Conservation (phyloP, 2,329 filamentous ascomycete genomes). For the Sphaceloma murrayae region DNA sequence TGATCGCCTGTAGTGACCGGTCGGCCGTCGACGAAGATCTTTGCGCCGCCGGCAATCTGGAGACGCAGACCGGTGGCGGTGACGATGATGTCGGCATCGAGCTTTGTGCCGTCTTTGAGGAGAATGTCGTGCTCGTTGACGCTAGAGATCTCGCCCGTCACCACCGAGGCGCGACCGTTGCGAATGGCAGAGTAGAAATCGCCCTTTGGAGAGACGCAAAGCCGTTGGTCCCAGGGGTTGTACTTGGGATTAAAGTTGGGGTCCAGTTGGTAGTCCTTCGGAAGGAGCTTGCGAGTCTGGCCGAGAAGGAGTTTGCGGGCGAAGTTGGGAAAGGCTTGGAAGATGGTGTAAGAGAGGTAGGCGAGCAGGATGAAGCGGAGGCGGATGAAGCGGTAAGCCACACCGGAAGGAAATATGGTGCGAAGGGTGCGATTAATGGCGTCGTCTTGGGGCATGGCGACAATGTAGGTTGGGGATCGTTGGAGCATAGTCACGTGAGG, state of each 20-base stretch:
- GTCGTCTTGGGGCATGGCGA: conserved; percentile 43
- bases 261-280: conserved; percentile 36
- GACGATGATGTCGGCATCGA: conserved; percentile 53
- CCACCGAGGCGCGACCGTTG: conserved; percentile 43
- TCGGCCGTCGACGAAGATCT: conserved; percentile 43
- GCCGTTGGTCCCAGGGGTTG: conserved; percentile 57
- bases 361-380: conserved; percentile 30
- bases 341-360: conserved; percentile 29
- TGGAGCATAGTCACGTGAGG: conserved; percentile 68
- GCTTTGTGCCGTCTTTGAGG: conserved; percentile 34
- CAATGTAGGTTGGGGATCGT: conserved; percentile 63
- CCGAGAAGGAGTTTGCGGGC: conserved; percentile 32
- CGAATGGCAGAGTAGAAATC: conserved; percentile 49
- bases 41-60: conserved; percentile 45
- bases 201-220: conserved; percentile 58
- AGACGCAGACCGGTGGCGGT: conserved; percentile 56
- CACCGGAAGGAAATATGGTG: conserved; percentile 26
- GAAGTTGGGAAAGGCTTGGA: conserved; percentile 26
- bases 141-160: conserved; percentile 45
- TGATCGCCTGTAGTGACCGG: conserved; percentile 38
- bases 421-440: conserved; percentile 29
- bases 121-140: conserved; percentile 43
- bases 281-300: conserved; percentile 38
- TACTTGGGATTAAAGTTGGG: conserved; percentile 41
- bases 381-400: conserved; percentile 27